phyloP scores from a whole-genome alignment of 768 basidiomycete species.

The Phlebiopsis flavidoalba region DNA sequence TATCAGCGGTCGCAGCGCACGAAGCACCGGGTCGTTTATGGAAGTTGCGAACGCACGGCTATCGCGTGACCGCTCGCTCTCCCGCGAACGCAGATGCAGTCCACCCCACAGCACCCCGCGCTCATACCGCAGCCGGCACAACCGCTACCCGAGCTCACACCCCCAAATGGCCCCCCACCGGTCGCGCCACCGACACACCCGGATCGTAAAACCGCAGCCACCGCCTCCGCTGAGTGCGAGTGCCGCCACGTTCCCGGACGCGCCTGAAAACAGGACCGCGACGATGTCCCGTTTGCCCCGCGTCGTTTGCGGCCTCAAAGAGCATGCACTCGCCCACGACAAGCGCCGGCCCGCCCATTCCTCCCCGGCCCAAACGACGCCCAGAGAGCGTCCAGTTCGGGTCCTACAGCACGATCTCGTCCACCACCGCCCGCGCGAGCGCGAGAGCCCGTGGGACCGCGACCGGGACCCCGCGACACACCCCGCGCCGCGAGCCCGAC shows the following conservation, averaged over 20 bases:
- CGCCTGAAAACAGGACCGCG: background rate
- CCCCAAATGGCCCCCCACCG: conserved; percentile 3
- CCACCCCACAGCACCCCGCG: conserved; percentile 20
- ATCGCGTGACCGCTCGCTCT: conserved; percentile 7
- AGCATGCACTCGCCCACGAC: conserved; percentile 40
- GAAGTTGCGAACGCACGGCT: conserved; percentile 37
- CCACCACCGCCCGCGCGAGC: background rate
- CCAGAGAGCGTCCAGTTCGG: conserved; percentile 57
- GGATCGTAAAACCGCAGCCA: conserved; percentile 35
- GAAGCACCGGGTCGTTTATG: conserved; percentile 33
- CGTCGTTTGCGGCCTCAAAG: conserved; percentile 47
- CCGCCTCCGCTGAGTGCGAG: conserved; percentile 3
- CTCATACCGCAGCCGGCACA: conserved; percentile 39
- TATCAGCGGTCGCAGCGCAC: conserved; percentile 19
- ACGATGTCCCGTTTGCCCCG: conserved; percentile 19
- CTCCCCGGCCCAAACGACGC: conserved; percentile 42
- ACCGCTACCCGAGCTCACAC: conserved; percentile 47
- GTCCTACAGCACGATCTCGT: background rate
- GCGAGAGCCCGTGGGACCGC: background rate
- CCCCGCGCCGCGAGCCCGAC: conserved; percentile 9
- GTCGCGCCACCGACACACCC: conserved; percentile 48
- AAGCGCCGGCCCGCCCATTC: conserved; percentile 27
- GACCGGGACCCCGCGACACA: too few species aligned
- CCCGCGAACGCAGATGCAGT: conserved; percentile 7
- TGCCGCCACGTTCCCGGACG: conserved; percentile 21